These are phyloP conservation scores for Botrytis fragariae DNA, from an alignment of 2,329 filamentous ascomycete species.

Conservation along the genomic window DNA sequence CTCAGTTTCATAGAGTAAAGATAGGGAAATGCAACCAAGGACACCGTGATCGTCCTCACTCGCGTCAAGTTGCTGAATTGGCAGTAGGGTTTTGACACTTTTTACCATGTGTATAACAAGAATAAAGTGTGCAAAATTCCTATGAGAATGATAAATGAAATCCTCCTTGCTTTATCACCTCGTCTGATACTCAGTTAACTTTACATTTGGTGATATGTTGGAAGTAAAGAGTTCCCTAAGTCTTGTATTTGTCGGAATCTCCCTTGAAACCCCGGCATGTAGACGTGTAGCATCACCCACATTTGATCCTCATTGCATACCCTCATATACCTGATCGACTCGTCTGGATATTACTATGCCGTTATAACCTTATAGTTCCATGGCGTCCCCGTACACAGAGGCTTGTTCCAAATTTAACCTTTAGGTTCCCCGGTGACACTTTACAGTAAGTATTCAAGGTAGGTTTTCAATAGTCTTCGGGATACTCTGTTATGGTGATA, in stretches of 20 bases:
- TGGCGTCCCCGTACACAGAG: background rate
- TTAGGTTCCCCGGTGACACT: background rate
- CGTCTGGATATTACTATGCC: background rate
- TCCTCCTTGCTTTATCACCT: background rate
- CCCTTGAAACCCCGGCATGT: background rate
- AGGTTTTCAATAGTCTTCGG: background rate
- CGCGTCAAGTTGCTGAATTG: background rate
- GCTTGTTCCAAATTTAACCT: background rate
- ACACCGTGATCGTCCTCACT: background rate
- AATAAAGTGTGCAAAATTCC: background rate
- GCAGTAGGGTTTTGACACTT: background rate
- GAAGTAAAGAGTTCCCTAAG: background rate
- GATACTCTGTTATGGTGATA: background rate
- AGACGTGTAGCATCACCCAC: background rate
- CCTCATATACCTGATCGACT: background rate
- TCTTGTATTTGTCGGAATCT: background rate
- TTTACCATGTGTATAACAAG: background rate
- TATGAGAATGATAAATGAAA: too few species aligned
- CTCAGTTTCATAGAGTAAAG: background rate
- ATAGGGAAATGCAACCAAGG: background rate
- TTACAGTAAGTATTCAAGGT: background rate
- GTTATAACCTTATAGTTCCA: background rate
- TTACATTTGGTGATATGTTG: fast-evolving
- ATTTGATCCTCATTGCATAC: background rate
- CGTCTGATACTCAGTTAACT: background rate